Conservation (phyloP, 805 yeast genomes). For the Metschnikowia similis region DNA sequence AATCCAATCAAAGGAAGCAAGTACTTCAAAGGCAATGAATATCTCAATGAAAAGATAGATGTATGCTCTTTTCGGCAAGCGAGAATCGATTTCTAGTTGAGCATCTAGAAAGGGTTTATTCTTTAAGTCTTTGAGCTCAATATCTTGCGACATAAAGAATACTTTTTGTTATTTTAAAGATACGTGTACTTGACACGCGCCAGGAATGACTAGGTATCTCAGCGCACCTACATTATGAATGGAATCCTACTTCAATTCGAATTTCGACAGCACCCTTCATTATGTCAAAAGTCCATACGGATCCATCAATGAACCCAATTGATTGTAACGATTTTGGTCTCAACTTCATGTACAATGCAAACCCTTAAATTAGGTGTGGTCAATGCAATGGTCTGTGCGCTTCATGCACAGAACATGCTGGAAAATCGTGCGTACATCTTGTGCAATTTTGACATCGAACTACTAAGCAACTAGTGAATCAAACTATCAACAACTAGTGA, state of each 20-base stretch:
- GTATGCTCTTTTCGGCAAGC: constrained; percentile 9
- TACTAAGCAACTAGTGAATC: background rate
- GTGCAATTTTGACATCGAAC: background rate
- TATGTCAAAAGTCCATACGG: too few species aligned
- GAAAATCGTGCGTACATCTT: constrained; percentile 3
- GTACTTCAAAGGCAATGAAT: constrained; percentile 22
- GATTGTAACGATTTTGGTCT: background rate
- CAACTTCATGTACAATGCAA: background rate
- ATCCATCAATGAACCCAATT: background rate
- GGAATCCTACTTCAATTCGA: background rate
- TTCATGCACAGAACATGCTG: constrained; percentile 2
- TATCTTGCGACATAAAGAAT: constrained; percentile 11
- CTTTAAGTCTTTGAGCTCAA: constrained; percentile 16
- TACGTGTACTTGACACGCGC: background rate
- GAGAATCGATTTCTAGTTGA: constrained; percentile 5
- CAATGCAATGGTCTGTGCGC: background rate
- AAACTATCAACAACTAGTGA: background rate
- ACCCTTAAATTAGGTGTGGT: background rate
- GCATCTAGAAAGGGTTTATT: constrained; percentile 16
- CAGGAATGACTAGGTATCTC: background rate
- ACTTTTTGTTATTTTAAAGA: background rate
- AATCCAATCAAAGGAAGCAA: constrained; percentile 27
- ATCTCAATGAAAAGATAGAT: constrained; percentile 25
- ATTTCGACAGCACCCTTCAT: too few species aligned
- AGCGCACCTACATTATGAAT: background rate